phyloP scores from a whole-genome alignment of 148 eudicot genomes.

The Vaccinium corymbosum region DNA sequence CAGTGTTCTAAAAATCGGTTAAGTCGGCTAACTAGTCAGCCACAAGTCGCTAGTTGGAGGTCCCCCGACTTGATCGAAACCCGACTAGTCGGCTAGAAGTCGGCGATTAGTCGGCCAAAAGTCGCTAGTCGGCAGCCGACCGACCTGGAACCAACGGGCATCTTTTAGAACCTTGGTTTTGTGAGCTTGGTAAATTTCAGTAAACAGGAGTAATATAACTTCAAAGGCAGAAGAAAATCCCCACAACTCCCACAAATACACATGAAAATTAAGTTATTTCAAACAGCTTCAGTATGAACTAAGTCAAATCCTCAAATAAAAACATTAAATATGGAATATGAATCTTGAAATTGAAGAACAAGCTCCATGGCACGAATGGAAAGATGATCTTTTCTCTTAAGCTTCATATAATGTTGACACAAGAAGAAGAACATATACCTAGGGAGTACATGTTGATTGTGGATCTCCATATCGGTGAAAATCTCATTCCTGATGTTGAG shows the following conservation, averaged over 20 bases:
- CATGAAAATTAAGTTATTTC: background rate
- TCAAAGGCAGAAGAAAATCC: background rate
- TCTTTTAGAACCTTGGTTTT: too few species aligned
- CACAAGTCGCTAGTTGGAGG: too few species aligned
- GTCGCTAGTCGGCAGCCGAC: too few species aligned
- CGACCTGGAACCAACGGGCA: too few species aligned
- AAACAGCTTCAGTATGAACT: background rate
- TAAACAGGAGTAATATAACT: background rate
- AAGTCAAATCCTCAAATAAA: conserved; percentile 1
- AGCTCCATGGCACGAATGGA: background rate
- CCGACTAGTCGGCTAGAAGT: too few species aligned
- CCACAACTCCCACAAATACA: background rate
- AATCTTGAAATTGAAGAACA: background rate
- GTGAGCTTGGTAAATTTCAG: background rate
- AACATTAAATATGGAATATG: background rate
- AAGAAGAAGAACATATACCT: conserved; percentile 39
- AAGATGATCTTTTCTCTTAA: background rate
- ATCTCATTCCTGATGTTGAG: conserved; percentile 78
- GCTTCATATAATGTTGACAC: background rate
- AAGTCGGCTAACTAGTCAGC: too few species aligned
- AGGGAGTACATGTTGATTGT: conserved; percentile 85
- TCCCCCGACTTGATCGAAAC: too few species aligned
- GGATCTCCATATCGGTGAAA: conserved; percentile 81
- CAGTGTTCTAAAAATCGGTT: too few species aligned
- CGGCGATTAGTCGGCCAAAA: too few species aligned